Evolutionary conservation across 2,329 filamentous ascomycete genomes (phyloP), one percentile per base, ranked within the genome.

Genomic region (Penicillium sp.): DNA sequence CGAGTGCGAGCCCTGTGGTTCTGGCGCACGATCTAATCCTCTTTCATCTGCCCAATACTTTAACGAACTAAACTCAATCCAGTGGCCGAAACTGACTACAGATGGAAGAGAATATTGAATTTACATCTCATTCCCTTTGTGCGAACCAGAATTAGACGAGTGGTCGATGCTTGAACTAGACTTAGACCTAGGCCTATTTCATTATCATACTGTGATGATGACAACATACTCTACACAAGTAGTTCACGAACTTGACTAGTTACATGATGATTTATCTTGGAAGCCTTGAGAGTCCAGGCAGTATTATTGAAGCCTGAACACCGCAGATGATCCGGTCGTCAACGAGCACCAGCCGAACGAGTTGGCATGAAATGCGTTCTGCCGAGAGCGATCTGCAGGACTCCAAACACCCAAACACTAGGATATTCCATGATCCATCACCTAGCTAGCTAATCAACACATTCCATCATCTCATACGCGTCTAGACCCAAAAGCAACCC

Each of bases 1-100:
- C 26, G 15, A 51, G 10, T 12, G 9, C 49, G 33, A 30, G 49
- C 30, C 49, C 28, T n/a, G 49, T 51, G 28, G 28, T 51, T 22
- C 49, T 12, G 19, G 49, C 49, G 28, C n/a, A 35, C 49, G 49
- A 24, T 35, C 49, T 51, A 51, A 12, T 51, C 49, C 49, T 35
- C n/a, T 51, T 51, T 35, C 45, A 30, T 49, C 22, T 30, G 15
- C 26, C 19, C 40, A 19, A 44, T 44, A 10, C 2, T 37, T 37
- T 1, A 37, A 37, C 13, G 44, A 47, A 28, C 44, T 28, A 47
- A 47, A 47, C 44, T 28, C 7, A 47, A 28, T 28, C 7, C 28
- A 47, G 44, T n/a, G 44, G 5, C 44, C 12, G 44, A 9, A 6
- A 17, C 5, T 8, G 22, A 4, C 12, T 19, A 3, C 15, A 15